phyloP scores from a whole-genome alignment of 805 yeast genomes.

The Yamadazyma olivae region DNA sequence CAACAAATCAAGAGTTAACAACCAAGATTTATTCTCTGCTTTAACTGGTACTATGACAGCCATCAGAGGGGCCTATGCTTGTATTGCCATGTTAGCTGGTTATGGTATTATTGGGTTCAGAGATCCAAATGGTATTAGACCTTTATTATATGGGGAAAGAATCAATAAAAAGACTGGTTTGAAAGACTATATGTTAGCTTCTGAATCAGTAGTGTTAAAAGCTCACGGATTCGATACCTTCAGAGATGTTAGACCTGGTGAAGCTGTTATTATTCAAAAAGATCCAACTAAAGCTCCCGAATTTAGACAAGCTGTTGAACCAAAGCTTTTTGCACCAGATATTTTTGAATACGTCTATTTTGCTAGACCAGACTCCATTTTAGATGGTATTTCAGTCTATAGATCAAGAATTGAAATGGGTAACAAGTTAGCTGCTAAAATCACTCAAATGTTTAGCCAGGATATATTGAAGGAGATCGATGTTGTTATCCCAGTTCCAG shows the following conservation, averaged over 20 bases:
- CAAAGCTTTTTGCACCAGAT: constrained; percentile 84
- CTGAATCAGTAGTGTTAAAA: constrained; percentile 90
- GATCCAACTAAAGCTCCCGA: constrained; percentile 55
- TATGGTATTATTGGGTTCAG: constrained; percentile 94
- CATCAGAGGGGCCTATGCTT: constrained; percentile 96
- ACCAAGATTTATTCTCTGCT: constrained; percentile 84
- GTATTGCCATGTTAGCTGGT: constrained; percentile 93
- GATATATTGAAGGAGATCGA: constrained; percentile 54
- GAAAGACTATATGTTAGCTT: constrained; percentile 89
- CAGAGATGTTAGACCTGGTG: constrained; percentile 90
- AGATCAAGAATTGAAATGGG: constrained; percentile 95
- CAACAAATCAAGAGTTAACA: constrained; percentile 91
- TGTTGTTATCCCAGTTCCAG: constrained; percentile 97
- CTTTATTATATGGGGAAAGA: constrained; percentile 84
- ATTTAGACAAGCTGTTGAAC: constrained; percentile 80
- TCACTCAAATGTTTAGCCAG: constrained; percentile 32
- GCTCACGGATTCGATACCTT: constrained; percentile 83
- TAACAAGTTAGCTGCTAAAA: constrained; percentile 74
- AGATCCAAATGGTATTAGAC: constrained; percentile 96
- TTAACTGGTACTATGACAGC: constrained; percentile 74
- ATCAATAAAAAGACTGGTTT: constrained; percentile 56
- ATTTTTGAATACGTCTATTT: constrained; percentile 96
- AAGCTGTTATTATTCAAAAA: constrained; percentile 91
- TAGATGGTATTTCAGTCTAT: constrained; percentile 96
- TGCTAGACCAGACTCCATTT: constrained; percentile 94